phyloP scores from a whole-genome alignment of 768 basidiomycete species.

The Tulasnella sp. region DNA sequence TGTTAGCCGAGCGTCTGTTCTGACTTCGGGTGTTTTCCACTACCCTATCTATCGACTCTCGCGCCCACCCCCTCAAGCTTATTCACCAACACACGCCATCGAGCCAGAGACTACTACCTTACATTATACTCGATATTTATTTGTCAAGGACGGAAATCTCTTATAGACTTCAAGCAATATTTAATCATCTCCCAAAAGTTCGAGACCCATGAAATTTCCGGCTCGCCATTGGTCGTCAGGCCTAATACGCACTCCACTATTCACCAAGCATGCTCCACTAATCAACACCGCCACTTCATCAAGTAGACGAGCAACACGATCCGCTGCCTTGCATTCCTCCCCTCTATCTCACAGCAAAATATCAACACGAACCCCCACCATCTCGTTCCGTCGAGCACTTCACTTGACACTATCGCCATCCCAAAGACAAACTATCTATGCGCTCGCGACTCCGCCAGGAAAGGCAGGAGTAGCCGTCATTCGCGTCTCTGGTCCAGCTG shows the following conservation, averaged over 20 bases:
- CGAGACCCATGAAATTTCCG: background rate
- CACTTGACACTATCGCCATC: constrained; percentile 34
- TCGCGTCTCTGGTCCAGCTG: constrained; percentile 79
- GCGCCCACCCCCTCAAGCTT: background rate
- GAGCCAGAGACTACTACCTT: background rate
- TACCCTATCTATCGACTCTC: background rate
- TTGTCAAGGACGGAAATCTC: background rate
- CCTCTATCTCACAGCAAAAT: background rate
- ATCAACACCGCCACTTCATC: background rate
- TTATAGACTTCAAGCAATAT: background rate
- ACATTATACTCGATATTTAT: background rate
- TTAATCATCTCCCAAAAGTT: background rate
- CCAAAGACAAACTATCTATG: constrained; percentile 68
- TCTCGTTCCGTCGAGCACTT: background rate
- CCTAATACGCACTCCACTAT: background rate
- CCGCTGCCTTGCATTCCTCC: background rate
- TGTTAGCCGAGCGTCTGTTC: background rate
- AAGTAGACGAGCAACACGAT: background rate
- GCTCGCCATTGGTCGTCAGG: background rate
- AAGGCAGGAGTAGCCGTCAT: constrained; percentile 83
- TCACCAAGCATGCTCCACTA: background rate
- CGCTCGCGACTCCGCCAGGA: constrained; percentile 83
- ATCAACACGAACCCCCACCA: background rate
- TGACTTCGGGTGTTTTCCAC: background rate
- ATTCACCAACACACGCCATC: background rate